These are phyloP conservation scores for Vaccinium vitisidaea DNA, from an alignment of 148 eudicot species.

Conservation along the genomic window DNA sequence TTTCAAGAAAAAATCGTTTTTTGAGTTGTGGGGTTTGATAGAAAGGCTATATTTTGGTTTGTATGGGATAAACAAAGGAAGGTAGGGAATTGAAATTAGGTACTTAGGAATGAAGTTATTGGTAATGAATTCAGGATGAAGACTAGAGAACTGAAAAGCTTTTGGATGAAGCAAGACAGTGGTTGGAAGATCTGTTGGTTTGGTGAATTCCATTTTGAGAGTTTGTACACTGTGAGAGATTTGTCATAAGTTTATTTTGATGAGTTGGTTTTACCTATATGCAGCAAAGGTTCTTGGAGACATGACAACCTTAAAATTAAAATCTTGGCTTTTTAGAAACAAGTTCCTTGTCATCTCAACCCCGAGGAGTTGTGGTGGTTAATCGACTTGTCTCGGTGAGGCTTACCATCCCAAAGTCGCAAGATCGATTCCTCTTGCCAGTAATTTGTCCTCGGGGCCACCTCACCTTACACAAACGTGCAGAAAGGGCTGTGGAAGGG, in stretches of 20 bases:
- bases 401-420: too few relatives aligned
- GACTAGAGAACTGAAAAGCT: conserved; percentile 32
- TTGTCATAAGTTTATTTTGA: neutral
- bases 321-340: neutral
- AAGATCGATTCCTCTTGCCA: too few relatives aligned
- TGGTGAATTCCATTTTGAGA: conserved; percentile 16
- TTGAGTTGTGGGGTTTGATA: neutral
- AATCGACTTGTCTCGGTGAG: too few relatives aligned
- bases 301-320: neutral
- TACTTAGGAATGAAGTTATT: conserved; percentile 13
- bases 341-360: neutral
- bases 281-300: neutral
- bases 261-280: neutral
- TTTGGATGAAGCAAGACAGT: conserved; percentile 34
- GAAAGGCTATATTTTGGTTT: neutral
- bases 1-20: neutral
- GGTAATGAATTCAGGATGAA: conserved; percentile 8
- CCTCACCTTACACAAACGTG: too few relatives aligned
- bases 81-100: neutral
- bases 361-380: too few relatives aligned
- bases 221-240: neutral
- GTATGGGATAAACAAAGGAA: neutral
- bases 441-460: too few relatives aligned
- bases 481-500: too few relatives aligned
- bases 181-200: conserved; percentile 28